Evolutionary conservation across 2,329 filamentous ascomycete genomes (phyloP), one percentile per base, ranked within the genome.

Genomic region (Botrytis fabae): DNA sequence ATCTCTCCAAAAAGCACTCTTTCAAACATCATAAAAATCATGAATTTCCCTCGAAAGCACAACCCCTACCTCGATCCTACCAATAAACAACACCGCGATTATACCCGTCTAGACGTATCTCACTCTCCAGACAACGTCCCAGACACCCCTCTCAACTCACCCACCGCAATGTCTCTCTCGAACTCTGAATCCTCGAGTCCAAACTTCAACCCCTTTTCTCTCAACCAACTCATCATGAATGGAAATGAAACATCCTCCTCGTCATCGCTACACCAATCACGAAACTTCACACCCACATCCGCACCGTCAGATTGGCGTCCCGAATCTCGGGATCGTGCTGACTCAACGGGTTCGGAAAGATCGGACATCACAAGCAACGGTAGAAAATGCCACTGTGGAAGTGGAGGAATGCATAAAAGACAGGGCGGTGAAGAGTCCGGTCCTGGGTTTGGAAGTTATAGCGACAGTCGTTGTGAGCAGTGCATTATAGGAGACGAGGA

Each of bases 131-230:
- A 71, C 46, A 54, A n/a, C 61, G 70, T 71, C 28, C 70, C 70
- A 42, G 70, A 71, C 22, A 71, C 70, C 25, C 70, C 70, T 14
- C 59, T 71, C 38, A 71, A 71, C n/a, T 71, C 70, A 38, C 70
- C 70, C 4, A 65, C 44, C 44, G 46, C 61, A 44, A 64, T 66
- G 35, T 66, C 46, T 28, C 54, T 70, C 68, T 60, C 51, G 46
- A 57, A 54, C 8, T 25, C 61, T 20, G 48, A 66, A n/a, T 54
- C 44, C 12, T 35, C 28, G 14, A 65, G 38, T 63, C 32, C 51
- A 60, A 42, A 60, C 14, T 18, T 40, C n/a, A 66, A 71, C 28
- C n/a, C 69, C 35, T 35, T 57, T 25, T 66, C 61, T 42, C 25
- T 71, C 7, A 66, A 64, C n/a, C 70, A 66, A 38, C n/a, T 71